Evolutionary conservation across 257 asterid genomes (phyloP).

Genomic region (Solanum corneliomulleri): DNA sequence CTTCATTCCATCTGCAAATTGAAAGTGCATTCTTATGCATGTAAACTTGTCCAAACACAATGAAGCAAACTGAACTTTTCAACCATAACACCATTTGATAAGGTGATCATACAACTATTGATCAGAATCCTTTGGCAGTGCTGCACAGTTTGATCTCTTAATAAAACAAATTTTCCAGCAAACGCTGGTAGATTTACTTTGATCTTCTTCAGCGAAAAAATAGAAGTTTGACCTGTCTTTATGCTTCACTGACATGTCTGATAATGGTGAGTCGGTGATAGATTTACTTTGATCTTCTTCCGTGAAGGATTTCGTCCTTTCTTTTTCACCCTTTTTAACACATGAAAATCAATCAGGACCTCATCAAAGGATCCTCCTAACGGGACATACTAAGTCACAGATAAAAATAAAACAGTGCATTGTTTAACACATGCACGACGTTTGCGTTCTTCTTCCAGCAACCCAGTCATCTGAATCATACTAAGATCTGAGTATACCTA

Average conservation of each 20-base stretch:
- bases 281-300: slow-evolving; percentile 17
- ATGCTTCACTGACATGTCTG: slow-evolving; percentile 13
- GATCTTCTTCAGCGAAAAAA: too few relatives aligned
- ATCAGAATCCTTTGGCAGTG: neutral
- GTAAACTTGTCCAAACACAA: neutral
- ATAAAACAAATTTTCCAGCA: neutral
- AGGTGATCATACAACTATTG: neutral
- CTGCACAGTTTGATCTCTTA: neutral
- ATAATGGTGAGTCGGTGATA: neutral
- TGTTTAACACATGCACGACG: slow-evolving; percentile 84
- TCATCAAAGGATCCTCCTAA: neutral
- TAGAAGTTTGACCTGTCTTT: neutral
- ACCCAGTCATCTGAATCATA: slow-evolving; percentile 31
- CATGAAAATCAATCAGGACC: neutral
- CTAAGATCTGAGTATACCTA: slow-evolving; percentile 30
- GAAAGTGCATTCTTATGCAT: neutral
- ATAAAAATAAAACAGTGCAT: neutral
- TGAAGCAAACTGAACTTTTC: neutral
- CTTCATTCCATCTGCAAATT: neutral
- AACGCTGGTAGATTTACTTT: too few relatives aligned
- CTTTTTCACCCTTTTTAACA: slow-evolving; percentile 40
- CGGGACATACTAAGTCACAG: neutral
- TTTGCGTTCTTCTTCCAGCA: slow-evolving; percentile 80
- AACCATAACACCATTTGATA: neutral
- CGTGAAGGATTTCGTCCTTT: slow-evolving; percentile 27